These are phyloP conservation scores for Xylariaceae sp. DNA, from an alignment of 2,329 filamentous ascomycete genomes.

Conservation along the genomic window DNA sequence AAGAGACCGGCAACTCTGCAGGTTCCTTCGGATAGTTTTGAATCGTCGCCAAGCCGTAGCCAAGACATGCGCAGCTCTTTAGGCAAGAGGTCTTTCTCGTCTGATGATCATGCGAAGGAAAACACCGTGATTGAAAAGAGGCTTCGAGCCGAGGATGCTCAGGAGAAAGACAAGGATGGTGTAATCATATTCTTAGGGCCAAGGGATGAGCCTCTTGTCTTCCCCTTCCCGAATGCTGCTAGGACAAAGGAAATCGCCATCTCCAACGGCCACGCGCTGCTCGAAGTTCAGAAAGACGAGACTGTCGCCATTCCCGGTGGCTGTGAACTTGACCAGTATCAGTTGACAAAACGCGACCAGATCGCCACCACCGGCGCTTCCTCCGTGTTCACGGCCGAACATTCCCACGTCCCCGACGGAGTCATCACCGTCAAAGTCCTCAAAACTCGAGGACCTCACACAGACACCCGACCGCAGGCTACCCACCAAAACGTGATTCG, in stretches of 20 bases:
- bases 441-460: slow-evolving; percentile 54
- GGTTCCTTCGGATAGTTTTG: slow-evolving; percentile 38
- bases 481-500: slow-evolving; percentile 62
- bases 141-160: slow-evolving; percentile 43
- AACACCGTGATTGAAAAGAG: slow-evolving; percentile 48
- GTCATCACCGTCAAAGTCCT: slow-evolving; percentile 67
- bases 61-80: slow-evolving; percentile 51
- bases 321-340: slow-evolving; percentile 59
- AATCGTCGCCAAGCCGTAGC: slow-evolving; percentile 38
- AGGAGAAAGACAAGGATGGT: slow-evolving; percentile 49
- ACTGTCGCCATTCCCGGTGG: slow-evolving; percentile 56
- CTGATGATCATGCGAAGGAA: slow-evolving; percentile 48
- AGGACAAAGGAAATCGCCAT: slow-evolving; percentile 55
- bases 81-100: slow-evolving; percentile 57
- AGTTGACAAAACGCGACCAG: slow-evolving; percentile 60
- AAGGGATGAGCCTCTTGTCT: slow-evolving; percentile 56
- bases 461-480: slow-evolving; percentile 53
- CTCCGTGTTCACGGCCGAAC: slow-evolving; percentile 60
- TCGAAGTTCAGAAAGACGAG: slow-evolving; percentile 57
- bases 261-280: slow-evolving; percentile 54
- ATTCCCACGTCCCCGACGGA: slow-evolving; percentile 58
- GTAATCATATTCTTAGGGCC: slow-evolving; percentile 62
- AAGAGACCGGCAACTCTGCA: slow-evolving; percentile 55
- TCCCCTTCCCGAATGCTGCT: slow-evolving; percentile 55
- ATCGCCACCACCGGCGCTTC: slow-evolving; percentile 62